Percentiles rank a stretch among this genome's conserved stretches.
These are phyloP conservation scores for Starmerella tilneyi DNA, from an alignment of 805 yeast genomes.

Conservation along the genomic window DNA sequence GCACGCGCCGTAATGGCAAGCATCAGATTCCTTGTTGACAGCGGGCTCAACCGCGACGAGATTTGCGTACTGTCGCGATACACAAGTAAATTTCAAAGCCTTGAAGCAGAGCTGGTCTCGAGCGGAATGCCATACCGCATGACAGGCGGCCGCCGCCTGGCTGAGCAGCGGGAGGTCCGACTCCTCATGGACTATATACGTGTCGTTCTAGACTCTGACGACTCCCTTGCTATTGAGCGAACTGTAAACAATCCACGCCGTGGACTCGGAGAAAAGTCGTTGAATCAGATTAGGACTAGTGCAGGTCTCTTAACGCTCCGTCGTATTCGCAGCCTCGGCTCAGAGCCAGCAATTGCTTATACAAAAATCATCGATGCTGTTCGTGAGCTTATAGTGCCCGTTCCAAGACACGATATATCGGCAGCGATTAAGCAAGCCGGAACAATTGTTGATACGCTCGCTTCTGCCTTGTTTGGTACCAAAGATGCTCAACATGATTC, in stretches of 20 bases:
- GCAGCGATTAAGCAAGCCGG: not conserved
- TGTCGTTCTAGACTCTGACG: conserved; percentile 48
- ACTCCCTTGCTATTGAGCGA: conserved; percentile 49
- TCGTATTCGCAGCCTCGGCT: not conserved
- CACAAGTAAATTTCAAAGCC: conserved; percentile 34
- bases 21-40: conserved; percentile 38
- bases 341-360: not conserved
- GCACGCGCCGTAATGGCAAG: conserved; percentile 36
- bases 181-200: conserved; percentile 55
- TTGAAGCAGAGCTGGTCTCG: conserved; percentile 54
- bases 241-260: conserved; percentile 51
- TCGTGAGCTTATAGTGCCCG: not conserved
- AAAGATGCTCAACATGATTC: not conserved
- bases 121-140: conserved; percentile 53
- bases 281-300: conserved; percentile 30
- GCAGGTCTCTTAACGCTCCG: not conserved
- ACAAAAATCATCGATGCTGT: not conserved
- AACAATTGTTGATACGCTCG: not conserved
- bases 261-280: conserved; percentile 55
- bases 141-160: conserved; percentile 65
- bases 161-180: conserved; percentile 64
- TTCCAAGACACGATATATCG: not conserved
- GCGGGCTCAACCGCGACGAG: conserved; percentile 44
- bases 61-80: conserved; percentile 52
- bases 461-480: not conserved